Evolutionary conservation across 1,284 basidiomycete species (phyloP), one percentile per base, ranked within the genome.

Genomic region (Neolentinus lepideus): DNA sequence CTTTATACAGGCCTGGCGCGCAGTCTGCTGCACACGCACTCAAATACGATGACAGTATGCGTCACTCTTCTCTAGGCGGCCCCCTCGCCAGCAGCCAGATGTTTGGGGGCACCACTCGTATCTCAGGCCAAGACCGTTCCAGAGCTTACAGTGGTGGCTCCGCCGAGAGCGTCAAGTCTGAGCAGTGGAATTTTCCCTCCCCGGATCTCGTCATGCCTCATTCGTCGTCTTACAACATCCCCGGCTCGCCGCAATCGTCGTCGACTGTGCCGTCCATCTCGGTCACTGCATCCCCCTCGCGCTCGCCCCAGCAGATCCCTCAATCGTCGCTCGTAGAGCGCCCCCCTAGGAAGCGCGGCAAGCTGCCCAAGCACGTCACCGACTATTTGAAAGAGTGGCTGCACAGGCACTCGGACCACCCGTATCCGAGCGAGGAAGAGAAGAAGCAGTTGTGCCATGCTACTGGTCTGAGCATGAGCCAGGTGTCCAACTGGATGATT

Each of bases 401-500:
- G 36, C 85, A 94, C 65, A 83, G 87, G 58, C 91, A 94, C 66
- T 88, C 88, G 2, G 88, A 91, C 66, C 91, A 94, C 64, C 92
- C 92, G 9, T 94, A 94, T 67, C 92, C 92, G 22, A 88, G 84
- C 60, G 90, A 94, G 67, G 90, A 93, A 62, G 92, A 94, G 76
- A 94, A 94, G 74, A 91, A 92, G 64, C 84, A 88, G 65, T 73
- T 94, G 58, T 94, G 92, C 71, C 81, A 87, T 64, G 85, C 87
- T 52, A 94, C 91, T 0, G 89, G 89, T 14, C 73, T 94, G 59
- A 90, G 84, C 68, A 92, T 94, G 84, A 86, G 81, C 68, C 91
- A 94, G 70, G 90, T 94, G 1, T 89, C 86, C 56, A 92, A 92
- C 67, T 92, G 90, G 90, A 92, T 92, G 87, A 92, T 92, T 65